phyloP scores from a whole-genome alignment of 75 land plant species.

The Selaginella tamariscina region DNA sequence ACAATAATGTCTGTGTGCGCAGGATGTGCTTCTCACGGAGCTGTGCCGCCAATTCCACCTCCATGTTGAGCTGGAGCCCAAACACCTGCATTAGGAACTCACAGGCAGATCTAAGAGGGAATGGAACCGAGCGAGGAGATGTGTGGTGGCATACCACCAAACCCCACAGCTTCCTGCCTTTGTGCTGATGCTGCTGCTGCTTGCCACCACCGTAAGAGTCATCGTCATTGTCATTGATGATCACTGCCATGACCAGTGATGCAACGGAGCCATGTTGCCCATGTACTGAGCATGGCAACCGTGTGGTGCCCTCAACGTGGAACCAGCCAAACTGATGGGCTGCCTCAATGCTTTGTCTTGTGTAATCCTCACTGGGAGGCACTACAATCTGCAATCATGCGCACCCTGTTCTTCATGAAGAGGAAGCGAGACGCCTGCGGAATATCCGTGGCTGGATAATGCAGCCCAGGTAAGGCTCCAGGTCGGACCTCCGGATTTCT shows the following conservation, averaged over 20 bases:
- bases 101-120: conserved; percentile 84
- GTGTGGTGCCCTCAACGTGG: conserved; percentile 81
- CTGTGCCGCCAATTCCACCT: conserved; percentile 52
- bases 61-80: conserved; percentile 65
- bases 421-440: conserved; percentile 85
- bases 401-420: conserved; percentile 76
- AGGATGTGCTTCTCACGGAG: conserved; percentile 59
- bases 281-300: conserved; percentile 84
- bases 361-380: conserved; percentile 55
- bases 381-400: conserved; percentile 80
- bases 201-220: conserved; percentile 7
- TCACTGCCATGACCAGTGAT: conserved; percentile 87
- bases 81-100: conserved; percentile 84
- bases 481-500: conserved; percentile 54
- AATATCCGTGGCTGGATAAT: conserved; percentile 91
- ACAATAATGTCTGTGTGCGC: conserved; percentile 61
- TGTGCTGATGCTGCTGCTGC: conserved; percentile 24
- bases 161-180: conserved; percentile 83
- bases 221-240: conserved; percentile 46
- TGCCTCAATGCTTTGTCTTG: conserved; percentile 56
- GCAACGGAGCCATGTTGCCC: conserved; percentile 91
- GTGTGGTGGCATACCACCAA: conserved; percentile 89
- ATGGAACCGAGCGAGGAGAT: conserved; percentile 67
- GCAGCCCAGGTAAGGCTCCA: conserved; percentile 88
- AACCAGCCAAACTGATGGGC: conserved; percentile 65